Conservation (phyloP, 495 filamentous ascomycete species). For the Aspergillus campestris region DNA sequence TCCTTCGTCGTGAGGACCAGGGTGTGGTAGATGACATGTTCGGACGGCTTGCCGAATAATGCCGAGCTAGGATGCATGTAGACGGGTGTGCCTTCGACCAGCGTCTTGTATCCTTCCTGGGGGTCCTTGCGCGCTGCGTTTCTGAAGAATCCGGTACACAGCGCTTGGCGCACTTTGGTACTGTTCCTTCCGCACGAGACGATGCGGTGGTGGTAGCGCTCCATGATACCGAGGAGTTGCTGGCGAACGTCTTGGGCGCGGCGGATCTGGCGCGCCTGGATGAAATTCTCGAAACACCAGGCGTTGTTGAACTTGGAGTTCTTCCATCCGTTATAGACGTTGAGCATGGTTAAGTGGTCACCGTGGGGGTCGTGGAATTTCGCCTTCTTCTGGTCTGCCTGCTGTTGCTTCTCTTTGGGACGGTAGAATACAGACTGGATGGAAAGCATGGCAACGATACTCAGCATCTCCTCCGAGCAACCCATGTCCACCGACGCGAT, state of each 20-base stretch:
- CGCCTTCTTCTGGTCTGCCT: conserved; percentile 94
- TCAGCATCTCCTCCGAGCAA: conserved; percentile 89
- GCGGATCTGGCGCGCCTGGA: conserved; percentile 80
- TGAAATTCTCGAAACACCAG: conserved; percentile 98
- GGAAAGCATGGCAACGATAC: conserved; percentile 90
- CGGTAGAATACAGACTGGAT: conserved; percentile 83
- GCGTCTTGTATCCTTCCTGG: conserved; percentile 91
- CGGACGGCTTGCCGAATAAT: conserved; percentile 88
- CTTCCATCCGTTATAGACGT: conserved; percentile 96
- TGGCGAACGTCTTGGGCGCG: conserved; percentile 87
- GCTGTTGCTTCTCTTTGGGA: conserved; percentile 91
- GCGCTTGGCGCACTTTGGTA: conserved; percentile 77
- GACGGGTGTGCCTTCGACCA: conserved; percentile 90
- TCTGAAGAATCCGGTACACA: conserved; percentile 92
- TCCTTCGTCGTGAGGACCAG: conserved; percentile 90
- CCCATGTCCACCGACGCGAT: conserved; percentile 79
- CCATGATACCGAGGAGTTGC: conserved; percentile 89
- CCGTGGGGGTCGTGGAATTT: conserved; percentile 95
- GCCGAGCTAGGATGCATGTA: conserved; percentile 88
- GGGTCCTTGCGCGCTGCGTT: conserved; percentile 94
- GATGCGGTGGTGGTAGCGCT: conserved; percentile 72
- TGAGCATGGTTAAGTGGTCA: conserved; percentile 88
- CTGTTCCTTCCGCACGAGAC: conserved; percentile 81
- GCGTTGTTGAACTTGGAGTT: conserved; percentile 66
- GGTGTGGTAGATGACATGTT: conserved; percentile 89